Conservation (phyloP, 2,329 filamentous ascomycete genomes). For the Coniochaeta pulveracea region DNA sequence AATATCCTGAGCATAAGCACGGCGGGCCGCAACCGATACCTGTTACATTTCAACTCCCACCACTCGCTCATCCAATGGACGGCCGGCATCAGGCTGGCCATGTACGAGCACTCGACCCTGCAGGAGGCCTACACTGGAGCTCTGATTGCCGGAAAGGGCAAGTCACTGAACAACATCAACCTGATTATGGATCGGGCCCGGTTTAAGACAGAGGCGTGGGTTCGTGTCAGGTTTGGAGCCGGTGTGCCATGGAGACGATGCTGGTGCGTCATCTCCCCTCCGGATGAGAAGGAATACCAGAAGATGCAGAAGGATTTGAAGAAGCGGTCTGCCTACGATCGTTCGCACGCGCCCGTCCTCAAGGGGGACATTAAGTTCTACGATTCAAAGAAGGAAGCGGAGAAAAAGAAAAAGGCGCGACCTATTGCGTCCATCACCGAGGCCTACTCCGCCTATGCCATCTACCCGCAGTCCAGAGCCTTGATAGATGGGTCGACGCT, state of each 20-base stretch:
- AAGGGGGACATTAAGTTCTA: constrained; percentile 95
- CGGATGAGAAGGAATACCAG: constrained; percentile 83
- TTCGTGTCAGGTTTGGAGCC: constrained; percentile 85
- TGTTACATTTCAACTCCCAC: constrained; percentile 92
- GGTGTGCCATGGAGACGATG: constrained; percentile 93
- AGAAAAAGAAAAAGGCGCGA: constrained; percentile 81
- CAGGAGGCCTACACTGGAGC: constrained; percentile 97
- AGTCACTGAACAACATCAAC: constrained; percentile 78
- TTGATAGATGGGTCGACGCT: constrained; percentile 90
- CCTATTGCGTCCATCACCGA: constrained; percentile 89
- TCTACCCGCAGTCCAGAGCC: constrained; percentile 90
- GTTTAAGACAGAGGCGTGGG: constrained; percentile 81
- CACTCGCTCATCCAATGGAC: constrained; percentile 95
- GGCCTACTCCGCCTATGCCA: constrained; percentile 84
- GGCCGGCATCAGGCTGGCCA: constrained; percentile 80
- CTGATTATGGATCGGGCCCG: constrained; percentile 74
- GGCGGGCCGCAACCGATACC: constrained; percentile 86
- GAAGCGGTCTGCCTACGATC: constrained; percentile 72
- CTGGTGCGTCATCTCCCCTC: constrained; percentile 90
- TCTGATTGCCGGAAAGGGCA: constrained; percentile 89
- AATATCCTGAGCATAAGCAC: constrained; percentile 95
- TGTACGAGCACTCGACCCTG: constrained; percentile 86
- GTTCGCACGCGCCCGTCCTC: constrained; percentile 51
- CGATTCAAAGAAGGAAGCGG: constrained; percentile 60
- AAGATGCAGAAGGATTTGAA: constrained; percentile 78